These are phyloP conservation scores for Hypoxylon trugodes DNA, from an alignment of 495 filamentous ascomycete species.

Conservation along the genomic window DNA sequence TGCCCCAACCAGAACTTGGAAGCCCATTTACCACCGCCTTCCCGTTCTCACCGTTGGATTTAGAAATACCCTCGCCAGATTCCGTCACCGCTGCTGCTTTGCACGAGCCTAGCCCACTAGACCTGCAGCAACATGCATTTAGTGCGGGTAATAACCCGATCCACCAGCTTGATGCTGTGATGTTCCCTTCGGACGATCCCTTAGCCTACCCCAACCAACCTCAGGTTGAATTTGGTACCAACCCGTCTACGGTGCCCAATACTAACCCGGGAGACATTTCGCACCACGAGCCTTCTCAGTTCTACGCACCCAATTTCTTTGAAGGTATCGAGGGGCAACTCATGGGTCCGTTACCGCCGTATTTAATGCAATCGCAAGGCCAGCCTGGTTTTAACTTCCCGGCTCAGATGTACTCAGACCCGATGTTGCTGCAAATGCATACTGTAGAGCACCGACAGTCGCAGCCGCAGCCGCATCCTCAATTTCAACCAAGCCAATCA, in stretches of 20 bases:
- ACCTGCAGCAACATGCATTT: slow-evolving; percentile 45
- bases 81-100: slow-evolving; percentile 38
- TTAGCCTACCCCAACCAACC: slow-evolving; percentile 91
- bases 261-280: slow-evolving; percentile 33
- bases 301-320: slow-evolving; percentile 53
- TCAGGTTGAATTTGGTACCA: slow-evolving; percentile 63
- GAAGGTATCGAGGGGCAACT: slow-evolving; percentile 59
- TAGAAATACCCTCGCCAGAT: slow-evolving; percentile 44
- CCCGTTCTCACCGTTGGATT: slow-evolving; percentile 38
- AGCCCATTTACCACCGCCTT: slow-evolving; percentile 34
- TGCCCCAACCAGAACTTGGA: slow-evolving; percentile 37
- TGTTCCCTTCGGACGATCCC: slow-evolving; percentile 91
- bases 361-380: slow-evolving; percentile 51
- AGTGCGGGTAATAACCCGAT: slow-evolving; percentile 59
- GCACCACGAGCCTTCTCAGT: slow-evolving; percentile 46
- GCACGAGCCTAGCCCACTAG: slow-evolving; percentile 40
- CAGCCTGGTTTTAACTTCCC: slow-evolving; percentile 49
- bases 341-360: slow-evolving; percentile 55
- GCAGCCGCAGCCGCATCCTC: slow-evolving; percentile 41
- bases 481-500: slow-evolving; percentile 38
- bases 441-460: slow-evolving; percentile 32
- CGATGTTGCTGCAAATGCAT: slow-evolving; percentile 42
- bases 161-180: slow-evolving; percentile 82
- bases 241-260: slow-evolving; percentile 34
- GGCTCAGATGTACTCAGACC: slow-evolving; percentile 51